phyloP scores from a whole-genome alignment of 345 rosid genomes.

The Lepidium sativum region DNA sequence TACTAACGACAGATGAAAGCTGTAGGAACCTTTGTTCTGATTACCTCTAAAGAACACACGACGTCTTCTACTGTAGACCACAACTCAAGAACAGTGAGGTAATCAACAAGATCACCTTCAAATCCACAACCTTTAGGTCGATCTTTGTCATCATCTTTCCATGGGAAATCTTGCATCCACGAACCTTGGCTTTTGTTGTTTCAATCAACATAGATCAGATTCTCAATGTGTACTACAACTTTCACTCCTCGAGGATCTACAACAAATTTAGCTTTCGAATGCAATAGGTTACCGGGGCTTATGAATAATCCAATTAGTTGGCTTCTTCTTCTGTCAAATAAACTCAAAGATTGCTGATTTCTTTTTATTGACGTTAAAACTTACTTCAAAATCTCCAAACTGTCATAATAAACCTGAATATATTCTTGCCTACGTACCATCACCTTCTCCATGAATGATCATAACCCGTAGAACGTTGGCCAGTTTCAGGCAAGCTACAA shows the following conservation, averaged over 20 bases:
- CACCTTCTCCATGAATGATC: constrained; percentile 91
- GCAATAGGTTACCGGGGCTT: constrained; percentile 85
- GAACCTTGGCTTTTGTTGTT: constrained; percentile 94
- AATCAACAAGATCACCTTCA: constrained; percentile 78
- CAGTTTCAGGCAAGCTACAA: constrained; percentile 70
- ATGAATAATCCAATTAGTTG: constrained; percentile 78
- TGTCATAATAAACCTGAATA: constrained; percentile 52
- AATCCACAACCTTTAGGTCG: constrained; percentile 44
- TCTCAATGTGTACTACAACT: constrained; percentile 84
- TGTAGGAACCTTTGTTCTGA: constrained; percentile 1
- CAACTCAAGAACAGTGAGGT: constrained; percentile 78
- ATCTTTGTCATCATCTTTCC: constrained; percentile 58
- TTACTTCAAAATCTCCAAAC: background rate
- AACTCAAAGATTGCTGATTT: constrained; percentile 6
- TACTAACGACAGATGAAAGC: background rate
- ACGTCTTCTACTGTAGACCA: constrained; percentile 96
- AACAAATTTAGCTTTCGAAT: constrained; percentile 86
- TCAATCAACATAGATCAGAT: constrained; percentile 88
- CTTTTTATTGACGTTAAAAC: background rate
- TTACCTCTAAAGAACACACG: constrained; percentile 89
- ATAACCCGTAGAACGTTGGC: constrained; percentile 60
- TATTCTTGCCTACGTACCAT: constrained; percentile 54
- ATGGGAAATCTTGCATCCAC: constrained; percentile 99
- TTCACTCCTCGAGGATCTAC: constrained; percentile 75
- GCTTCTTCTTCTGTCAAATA: constrained; percentile 60